These are phyloP conservation scores for Cicer pinnatifidum DNA, from an alignment of 306 rosid genomes.

Conservation along the genomic window DNA sequence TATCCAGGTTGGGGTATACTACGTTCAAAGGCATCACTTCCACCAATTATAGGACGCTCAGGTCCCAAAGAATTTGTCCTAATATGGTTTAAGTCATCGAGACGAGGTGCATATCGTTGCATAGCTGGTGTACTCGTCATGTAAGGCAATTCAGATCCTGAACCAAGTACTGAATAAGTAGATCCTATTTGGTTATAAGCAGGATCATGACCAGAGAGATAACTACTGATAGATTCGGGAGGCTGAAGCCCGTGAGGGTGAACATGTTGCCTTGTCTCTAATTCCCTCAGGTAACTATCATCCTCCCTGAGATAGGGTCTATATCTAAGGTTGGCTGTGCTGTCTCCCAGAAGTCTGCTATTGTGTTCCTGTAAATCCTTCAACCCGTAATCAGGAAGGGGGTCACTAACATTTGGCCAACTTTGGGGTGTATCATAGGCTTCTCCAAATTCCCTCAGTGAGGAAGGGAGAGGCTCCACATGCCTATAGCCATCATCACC, in stretches of 20 bases:
- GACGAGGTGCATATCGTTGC: conserved; percentile 67
- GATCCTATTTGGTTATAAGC: conserved; percentile 38
- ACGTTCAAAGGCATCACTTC: conserved; percentile 38
- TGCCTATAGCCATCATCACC: conserved; percentile 30
- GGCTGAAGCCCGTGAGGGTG: conserved; percentile 50
- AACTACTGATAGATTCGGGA: conserved; percentile 39
- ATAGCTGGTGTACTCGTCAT: conserved; percentile 54
- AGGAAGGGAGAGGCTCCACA: conserved; percentile 44
- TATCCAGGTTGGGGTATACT: conserved; percentile 49
- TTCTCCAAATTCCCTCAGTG: conserved; percentile 34
- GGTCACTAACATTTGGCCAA: conserved; percentile 37
- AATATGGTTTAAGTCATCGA: conserved; percentile 61
- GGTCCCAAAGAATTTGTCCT: conserved; percentile 48
- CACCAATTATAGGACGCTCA: conserved; percentile 41
- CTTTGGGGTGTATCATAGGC: conserved; percentile 41
- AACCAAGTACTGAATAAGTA: conserved; percentile 43
- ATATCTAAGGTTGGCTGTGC: conserved; percentile 38
- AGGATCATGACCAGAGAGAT: conserved; percentile 47
- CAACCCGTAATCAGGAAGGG: conserved; percentile 46
- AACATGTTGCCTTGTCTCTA: conserved; percentile 46
- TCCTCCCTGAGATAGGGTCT: conserved; percentile 48
- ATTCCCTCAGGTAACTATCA: conserved; percentile 45
- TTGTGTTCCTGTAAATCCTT: conserved; percentile 49
- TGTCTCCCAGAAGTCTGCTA: conserved; percentile 42
- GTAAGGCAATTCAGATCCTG: conserved; percentile 45